Conservation (phyloP, 768 basidiomycete species). For the Kondoa malvinella region DNA sequence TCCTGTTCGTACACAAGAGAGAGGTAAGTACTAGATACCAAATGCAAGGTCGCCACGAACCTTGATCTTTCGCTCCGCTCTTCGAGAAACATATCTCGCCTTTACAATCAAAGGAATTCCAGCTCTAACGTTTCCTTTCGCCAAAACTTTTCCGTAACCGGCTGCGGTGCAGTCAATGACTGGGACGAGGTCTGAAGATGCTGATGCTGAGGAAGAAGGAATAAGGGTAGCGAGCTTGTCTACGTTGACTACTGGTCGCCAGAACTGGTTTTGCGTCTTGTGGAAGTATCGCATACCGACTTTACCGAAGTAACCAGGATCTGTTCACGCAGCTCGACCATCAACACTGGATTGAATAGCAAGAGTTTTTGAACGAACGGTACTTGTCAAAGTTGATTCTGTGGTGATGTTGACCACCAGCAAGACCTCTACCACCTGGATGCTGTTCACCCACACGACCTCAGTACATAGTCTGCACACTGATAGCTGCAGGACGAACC, state of each 20-base stretch:
- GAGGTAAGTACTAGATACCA: neutral
- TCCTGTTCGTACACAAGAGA: neutral
- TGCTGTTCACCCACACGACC: constrained; percentile 39
- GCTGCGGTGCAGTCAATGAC: constrained; percentile 66
- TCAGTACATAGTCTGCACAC: neutral
- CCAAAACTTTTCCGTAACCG: constrained; percentile 86
- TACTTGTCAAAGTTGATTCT: constrained; percentile 41
- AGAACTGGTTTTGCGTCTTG: constrained; percentile 70
- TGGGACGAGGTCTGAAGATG: constrained; percentile 61
- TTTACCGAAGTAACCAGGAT: constrained; percentile 91
- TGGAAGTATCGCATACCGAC: constrained; percentile 98
- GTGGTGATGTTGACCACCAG: constrained; percentile 99
- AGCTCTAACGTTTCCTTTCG: constrained; percentile 72
- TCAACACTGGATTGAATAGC: neutral
- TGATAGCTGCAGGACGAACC: neutral
- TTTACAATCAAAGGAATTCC: constrained; percentile 92
- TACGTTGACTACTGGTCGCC: constrained; percentile 94
- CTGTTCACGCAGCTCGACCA: neutral
- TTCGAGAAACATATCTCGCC: constrained; percentile 44
- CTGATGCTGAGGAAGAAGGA: constrained; percentile 65
- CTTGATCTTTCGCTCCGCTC: constrained; percentile 31
- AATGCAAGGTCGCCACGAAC: too few relatives aligned
- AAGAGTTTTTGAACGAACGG: constrained; percentile 32
- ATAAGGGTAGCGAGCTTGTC: constrained; percentile 83
- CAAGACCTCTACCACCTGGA: constrained; percentile 99